A percentile compares a stretch with the other conserved stretches of the same genome.
Evolutionary conservation across 2,329 filamentous ascomycete genomes (phyloP).

Genomic region (Elsinoe fawcettii): DNA sequence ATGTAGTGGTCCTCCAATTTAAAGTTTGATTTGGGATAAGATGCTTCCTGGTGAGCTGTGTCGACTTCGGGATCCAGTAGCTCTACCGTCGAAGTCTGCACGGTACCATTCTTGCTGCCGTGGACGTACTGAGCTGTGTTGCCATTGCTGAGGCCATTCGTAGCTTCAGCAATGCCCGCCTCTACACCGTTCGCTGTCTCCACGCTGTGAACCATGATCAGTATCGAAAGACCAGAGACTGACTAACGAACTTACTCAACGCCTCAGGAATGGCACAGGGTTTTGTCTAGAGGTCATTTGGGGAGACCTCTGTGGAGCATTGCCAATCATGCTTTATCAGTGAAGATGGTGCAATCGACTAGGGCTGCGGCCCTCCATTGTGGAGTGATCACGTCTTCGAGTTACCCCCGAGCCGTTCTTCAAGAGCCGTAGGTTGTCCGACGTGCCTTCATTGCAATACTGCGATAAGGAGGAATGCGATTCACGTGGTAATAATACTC

Average conservation of each 20-base stretch:
- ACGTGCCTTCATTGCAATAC: neutral
- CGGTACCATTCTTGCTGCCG: neutral
- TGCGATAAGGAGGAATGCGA: neutral
- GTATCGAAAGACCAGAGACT: neutral
- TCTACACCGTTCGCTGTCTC: neutral
- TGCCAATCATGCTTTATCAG: slow-evolving; percentile 11
- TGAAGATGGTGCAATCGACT: slow-evolving; percentile 10
- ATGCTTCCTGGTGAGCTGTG: neutral
- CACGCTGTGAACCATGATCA: neutral
- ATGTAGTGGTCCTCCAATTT: slow-evolving; percentile 10
- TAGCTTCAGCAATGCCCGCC: neutral
- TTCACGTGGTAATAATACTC: no score
- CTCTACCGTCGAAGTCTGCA: neutral
- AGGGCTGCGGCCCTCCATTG: neutral
- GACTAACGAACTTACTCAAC: neutral
- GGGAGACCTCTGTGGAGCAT: neutral
- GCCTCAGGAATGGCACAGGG: neutral
- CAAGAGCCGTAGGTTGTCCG: neutral
- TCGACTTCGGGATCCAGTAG: neutral
- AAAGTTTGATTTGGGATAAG: neutral
- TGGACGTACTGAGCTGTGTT: neutral
- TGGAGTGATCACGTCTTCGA: slow-evolving; percentile 10
- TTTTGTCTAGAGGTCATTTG: neutral
- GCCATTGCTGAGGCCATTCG: neutral
- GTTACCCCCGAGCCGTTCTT: neutral